Conservation (phyloP, 2,329 filamentous ascomycete species). For the Ophiostoma tasmaniense region DNA sequence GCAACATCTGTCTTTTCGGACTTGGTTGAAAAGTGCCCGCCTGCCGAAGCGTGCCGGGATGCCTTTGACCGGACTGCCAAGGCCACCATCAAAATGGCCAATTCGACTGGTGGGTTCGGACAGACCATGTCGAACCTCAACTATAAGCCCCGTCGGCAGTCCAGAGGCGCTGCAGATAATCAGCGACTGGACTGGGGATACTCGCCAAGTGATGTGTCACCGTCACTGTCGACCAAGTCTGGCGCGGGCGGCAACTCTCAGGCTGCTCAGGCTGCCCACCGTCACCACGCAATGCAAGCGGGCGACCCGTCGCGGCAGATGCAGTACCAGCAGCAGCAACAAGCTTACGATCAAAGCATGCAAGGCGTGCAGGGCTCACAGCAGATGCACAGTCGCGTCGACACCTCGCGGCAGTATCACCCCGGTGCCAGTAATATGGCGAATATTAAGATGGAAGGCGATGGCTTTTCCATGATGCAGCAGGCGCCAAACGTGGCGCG, state of each 20-base stretch:
- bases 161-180: constrained; percentile 24
- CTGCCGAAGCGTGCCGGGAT: constrained; percentile 87
- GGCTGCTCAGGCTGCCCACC: background rate
- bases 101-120: constrained; percentile 77
- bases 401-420: constrained; percentile 24
- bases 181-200: constrained; percentile 20
- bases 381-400: background rate
- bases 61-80: constrained; percentile 93
- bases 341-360: background rate
- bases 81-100: constrained; percentile 90
- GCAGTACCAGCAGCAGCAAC: constrained; percentile 20
- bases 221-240: constrained; percentile 21
- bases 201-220: constrained; percentile 10
- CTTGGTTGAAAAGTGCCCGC: constrained; percentile 87
- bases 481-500: constrained; percentile 34
- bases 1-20: constrained; percentile 89
- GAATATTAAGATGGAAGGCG: constrained; percentile 32
- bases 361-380: constrained; percentile 16
- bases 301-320: constrained; percentile 24
- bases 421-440: constrained; percentile 14
- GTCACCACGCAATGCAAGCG: constrained; percentile 18
- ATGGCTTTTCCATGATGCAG: constrained; percentile 33
- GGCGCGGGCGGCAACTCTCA: background rate
- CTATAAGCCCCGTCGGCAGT: constrained; percentile 22
- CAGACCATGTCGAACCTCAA: constrained; percentile 22